Evolutionary conservation across 768 basidiomycete genomes (phyloP), one percentile per base, ranked within the genome.

Genomic region (Stropharia rugosoannulata): DNA sequence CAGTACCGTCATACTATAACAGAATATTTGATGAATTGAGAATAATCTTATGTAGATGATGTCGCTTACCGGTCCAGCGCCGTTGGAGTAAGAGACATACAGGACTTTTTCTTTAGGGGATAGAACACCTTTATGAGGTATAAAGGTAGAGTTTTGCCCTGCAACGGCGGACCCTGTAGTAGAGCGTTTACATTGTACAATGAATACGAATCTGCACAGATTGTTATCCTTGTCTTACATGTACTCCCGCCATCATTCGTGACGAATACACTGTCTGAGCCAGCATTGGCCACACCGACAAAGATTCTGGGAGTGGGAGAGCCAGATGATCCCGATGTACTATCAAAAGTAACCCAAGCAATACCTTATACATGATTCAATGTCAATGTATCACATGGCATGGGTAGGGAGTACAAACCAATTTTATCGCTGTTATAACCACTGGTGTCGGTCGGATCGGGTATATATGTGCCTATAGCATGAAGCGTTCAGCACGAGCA

Each of bases 121-220:
- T 19, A 87, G 64, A 15, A 87, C 82, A 60, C 86, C 86, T 64
- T 85, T 86, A 69, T 88, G 86, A 2, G 85, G 82, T 25, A 88
- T 65, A 64, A 74, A 85, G 1, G 77, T 77, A 2, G 74, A 82
- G 55, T 82, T 81, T 53, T 83, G 82, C 1, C 85, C 85, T 27
- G 80, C 63, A 55, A 87, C 69, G 25, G 84, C 80, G 46, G 73
- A 64, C 85, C 85, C 82, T 85, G 40, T 43, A 2, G 51, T 41
- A 19, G 38, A 13, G 12, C n/a, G 15, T 48, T 45, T 45, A 42
- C 2, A 32, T 5, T 3, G 38, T 45, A 42, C 2, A 32, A 10
- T 3, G 38, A 7, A 15, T 16, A 15, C 11, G 9, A 4, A 37
- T 15, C 19, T 9, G 5, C 0, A 36, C 29, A 12, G 15, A 10